Percentiles rank a stretch among this genome's conserved stretches.
These are phyloP conservation scores for Ustilago crameri DNA, from an alignment of 1,284 basidiomycete species.

Conservation along the genomic window DNA sequence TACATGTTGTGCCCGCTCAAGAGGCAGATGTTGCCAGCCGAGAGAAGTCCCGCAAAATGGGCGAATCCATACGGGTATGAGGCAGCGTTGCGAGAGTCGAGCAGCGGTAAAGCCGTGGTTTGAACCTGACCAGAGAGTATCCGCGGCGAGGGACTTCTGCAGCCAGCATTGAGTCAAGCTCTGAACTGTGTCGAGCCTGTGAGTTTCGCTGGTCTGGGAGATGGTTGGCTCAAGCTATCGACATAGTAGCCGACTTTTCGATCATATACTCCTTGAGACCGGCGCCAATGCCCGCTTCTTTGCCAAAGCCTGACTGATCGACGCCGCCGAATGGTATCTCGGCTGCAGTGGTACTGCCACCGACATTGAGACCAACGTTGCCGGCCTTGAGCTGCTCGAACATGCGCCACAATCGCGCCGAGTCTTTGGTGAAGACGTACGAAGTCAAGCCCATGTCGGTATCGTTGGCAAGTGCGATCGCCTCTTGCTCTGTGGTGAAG, in stretches of 20 bases:
- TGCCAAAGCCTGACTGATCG: slow-evolving; percentile 79
- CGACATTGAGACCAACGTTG: slow-evolving; percentile 80
- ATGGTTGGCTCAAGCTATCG: slow-evolving; percentile 25
- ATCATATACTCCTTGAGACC: slow-evolving; percentile 79
- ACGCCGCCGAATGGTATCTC: slow-evolving; percentile 81
- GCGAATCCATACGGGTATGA: no score
- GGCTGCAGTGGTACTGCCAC: slow-evolving; percentile 57
- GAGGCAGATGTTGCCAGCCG: no score
- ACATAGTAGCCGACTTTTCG: slow-evolving; percentile 59
- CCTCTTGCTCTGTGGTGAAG: slow-evolving; percentile 93
- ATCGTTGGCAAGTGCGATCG: slow-evolving; percentile 84
- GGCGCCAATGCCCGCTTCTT: slow-evolving; percentile 73
- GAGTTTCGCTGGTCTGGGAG: not conserved
- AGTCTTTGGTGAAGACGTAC: slow-evolving; percentile 74
- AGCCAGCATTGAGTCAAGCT: no score
- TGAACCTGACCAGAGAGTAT: no score
- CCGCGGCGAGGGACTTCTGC: no score
- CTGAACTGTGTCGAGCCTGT: no score
- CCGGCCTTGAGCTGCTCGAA: slow-evolving; percentile 94
- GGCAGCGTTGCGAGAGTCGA: no score
- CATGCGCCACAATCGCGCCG: slow-evolving; percentile 91
- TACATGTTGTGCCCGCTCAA: no score
- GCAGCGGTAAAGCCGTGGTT: no score
- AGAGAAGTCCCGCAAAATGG: no score
- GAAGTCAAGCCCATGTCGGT: slow-evolving; percentile 83